Evolutionary conservation across 208 protist genomes (phyloP), one percentile per base, ranked within the genome.

Genomic region (Strigomonas culicis): DNA sequence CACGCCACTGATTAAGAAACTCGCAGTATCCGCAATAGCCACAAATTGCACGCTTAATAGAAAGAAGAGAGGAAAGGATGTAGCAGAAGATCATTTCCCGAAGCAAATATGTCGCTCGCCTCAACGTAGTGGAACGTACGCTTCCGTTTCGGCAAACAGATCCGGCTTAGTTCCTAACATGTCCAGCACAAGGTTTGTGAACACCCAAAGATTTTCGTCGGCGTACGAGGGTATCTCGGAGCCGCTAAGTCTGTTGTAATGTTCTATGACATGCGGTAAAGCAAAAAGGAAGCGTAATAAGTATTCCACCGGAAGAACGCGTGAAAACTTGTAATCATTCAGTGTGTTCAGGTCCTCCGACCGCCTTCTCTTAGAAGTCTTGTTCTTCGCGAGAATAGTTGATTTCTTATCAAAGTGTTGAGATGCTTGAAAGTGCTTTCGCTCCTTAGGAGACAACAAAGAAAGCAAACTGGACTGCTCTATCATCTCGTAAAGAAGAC

Each of bases 181-280:
- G 28, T 75, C 41, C 46, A 94, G 67, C 19, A 80, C 70, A 17
- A 64, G 68, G 47, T 86, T 84, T 19, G 88, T 75, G 47, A 90
- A 90, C 56, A 69, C 66, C 77, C 81, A 92, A 21, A 95, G 68
- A 0, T 83, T 80, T 31, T 75, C 64, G 24, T 81, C 74, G 17
- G 82, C 80, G 63, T 75, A 80, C 17, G 55, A 19, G 0, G 88
- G 88, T 68, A 92, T 86, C 4, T 61, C 27, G 22, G 63, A 69
- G n/a, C 76, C 85, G 25, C 85, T 76, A 1, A 95, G 71, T 30
- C 84, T 88, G 74, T 92, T 77, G 70, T 95, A 95, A 65, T 95
- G 88, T 24, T 78, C 79, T 0, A 95, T 49, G 31, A 95, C 79
- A 31, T 72, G 75, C 19, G 88, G 88, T 17, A 95, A 63, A 11